Evolutionary conservation across 75 land plant species (phyloP), one percentile per base, ranked within the genome.

Genomic region (Pseudotsuga menziesii): DNA sequence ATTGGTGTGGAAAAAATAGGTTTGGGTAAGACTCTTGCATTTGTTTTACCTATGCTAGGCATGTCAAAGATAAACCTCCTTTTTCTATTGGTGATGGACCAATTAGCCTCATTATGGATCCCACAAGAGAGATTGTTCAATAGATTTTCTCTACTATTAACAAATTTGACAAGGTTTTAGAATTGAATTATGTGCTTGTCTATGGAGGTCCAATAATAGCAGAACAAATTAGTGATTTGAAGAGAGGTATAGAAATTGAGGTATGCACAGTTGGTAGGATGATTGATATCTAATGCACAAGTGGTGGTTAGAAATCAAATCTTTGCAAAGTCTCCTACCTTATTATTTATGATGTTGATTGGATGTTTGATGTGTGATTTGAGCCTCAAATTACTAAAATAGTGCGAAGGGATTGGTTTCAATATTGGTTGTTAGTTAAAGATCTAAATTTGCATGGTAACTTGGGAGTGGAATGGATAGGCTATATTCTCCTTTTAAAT

Each of bases 321-420:
- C 83, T 93, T 44, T 84, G 96, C 13, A 87, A 94, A 23, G 98
- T 96, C 7, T 87, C 96, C 19, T 96, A 89, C 62, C 75, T 96
- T 39, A 96, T 96, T 32, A 81, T 96, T 92, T 96, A 96, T 85
- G 98, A 96, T 83, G 98, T 96, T 56, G 98, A 96, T 83, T 77
- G 98, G 22, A 96, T 96, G 98, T 96, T 96, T 85, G 98, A 96
- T 79, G 93, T 96, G 98, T 96, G 98, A 36, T 96, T 96, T 78
- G 98, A 96, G 78, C 98, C 98, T 74, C 98, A 96, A 77, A 96
- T 96, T n/a, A 91, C 94, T 15, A 80, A 89, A 74, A 96, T 96
- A 76, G 94, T 96, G 12, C 54, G 58, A 80, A 82, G 32, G 32
- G 32, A 29, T 29, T 29, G 32, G 32, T 29, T 29, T 29, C 32